Conservation (phyloP, 169 alveolate genomes). For the Plasmodium vivax region DNA sequence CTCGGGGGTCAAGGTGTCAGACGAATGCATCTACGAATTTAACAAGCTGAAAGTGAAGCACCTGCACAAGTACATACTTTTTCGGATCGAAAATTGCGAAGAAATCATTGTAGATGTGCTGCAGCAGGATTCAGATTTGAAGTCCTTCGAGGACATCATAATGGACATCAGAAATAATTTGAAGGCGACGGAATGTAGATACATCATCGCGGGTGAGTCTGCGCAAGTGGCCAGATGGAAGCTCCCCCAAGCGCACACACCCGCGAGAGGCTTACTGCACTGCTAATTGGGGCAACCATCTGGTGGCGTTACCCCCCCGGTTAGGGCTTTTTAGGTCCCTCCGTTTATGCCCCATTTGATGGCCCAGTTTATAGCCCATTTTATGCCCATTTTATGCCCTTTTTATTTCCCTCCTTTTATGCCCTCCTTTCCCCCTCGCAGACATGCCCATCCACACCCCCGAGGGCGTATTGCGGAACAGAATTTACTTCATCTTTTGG, state of each 20-base stretch:
- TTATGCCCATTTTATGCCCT: no score
- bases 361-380: no score
- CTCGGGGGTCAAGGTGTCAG: slow-evolving; percentile 71
- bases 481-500: slow-evolving; percentile 73
- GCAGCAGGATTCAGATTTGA: slow-evolving; percentile 45
- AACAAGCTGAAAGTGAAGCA: slow-evolving; percentile 67
- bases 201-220: slow-evolving; percentile 61
- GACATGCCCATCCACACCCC: slow-evolving; percentile 73
- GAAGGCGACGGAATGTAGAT: slow-evolving; percentile 68
- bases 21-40: slow-evolving; percentile 65
- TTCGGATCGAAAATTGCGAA: slow-evolving; percentile 51
- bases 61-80: slow-evolving; percentile 60
- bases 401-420: background rate
- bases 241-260: background rate
- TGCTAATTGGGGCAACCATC: background rate
- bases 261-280: background rate
- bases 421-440: background rate
- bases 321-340: background rate
- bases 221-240: background rate
- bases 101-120: slow-evolving; percentile 59
- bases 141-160: slow-evolving; percentile 48
- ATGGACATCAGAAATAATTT: slow-evolving; percentile 41
- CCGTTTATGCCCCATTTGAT: background rate
- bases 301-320: background rate
- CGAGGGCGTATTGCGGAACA: slow-evolving; percentile 67